These are phyloP conservation scores for Oryza glaberrima DNA, from an alignment of 176 grass and related monocot genomes.

Conservation along the genomic window DNA sequence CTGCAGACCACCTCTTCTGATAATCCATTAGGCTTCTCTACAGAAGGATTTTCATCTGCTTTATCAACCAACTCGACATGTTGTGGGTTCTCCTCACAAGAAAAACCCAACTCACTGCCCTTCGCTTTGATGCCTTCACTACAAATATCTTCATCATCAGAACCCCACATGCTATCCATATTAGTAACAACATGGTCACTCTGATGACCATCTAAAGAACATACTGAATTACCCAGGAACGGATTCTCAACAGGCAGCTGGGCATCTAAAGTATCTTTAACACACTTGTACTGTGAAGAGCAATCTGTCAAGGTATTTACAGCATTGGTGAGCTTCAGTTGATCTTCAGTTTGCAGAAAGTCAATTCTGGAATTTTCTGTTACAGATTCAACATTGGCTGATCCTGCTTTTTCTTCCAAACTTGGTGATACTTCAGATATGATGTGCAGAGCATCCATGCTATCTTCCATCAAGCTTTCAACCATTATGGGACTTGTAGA, in stretches of 20 bases:
- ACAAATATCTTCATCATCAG: conserved; percentile 15
- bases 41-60: conserved; percentile 12
- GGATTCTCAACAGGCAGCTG: conserved; percentile 32
- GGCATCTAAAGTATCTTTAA: conserved; percentile 30
- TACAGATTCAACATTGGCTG: conserved; percentile 24
- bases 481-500: conserved; percentile 31
- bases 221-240: conserved; percentile 20
- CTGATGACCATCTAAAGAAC: conserved; percentile 26
- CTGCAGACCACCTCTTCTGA: conserved; percentile 30
- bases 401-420: conserved; percentile 12
- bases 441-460: conserved; percentile 5
- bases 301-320: conserved; percentile 27
- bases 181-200: conserved; percentile 39
- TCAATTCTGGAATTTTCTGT: conserved; percentile 13
- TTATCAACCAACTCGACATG: neutral
- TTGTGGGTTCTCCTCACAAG: conserved; percentile 27
- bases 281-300: conserved; percentile 25
- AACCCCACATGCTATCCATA: neutral
- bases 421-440: conserved; percentile 38
- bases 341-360: neutral
- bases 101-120: conserved; percentile 35
- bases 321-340: conserved; percentile 11
- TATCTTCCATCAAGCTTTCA: conserved; percentile 18
- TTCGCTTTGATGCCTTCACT: conserved; percentile 22
- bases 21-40: conserved; percentile 17